Base-by-base conservation (phyloP, 2,329 filamentous ascomycete species). In the Penicillium sp. region DNA sequence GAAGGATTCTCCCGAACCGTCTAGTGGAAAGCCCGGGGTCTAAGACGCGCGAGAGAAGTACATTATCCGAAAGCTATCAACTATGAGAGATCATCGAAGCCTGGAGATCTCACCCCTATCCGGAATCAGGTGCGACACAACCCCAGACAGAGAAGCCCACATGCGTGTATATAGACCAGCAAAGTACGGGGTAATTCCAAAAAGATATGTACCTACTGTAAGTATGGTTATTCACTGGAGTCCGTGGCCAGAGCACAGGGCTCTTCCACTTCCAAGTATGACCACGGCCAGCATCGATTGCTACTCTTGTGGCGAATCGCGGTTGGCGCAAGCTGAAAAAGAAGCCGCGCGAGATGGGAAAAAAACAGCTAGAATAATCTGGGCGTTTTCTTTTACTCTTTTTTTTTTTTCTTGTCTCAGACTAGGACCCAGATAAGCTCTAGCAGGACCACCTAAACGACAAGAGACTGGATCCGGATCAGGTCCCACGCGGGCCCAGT, bases 261-360 rank as follows among this genome's bases (percentile, higher is more conserved):
- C 28, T 33, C 17, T 26, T 34, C 30, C 23, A 34, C 11, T 34
- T 15, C 16, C 31, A 13, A 33, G 11, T 42, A 37, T 42, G 21
- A 37, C 39, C 39, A 42, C 39, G 39, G 39, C 33, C 39, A 42
- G 39, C 21, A 42, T 21, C 28, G 27, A 30, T 27, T 30, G n/a
- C n/a, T n/a, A n/a, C n/a, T n/a, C 39, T 33, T 37, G 48, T 53
- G 49, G 49, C 47, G 26, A 50, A 52, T 50, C 13, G 38, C 43
- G 37, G 41, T 47, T 41, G 42, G 37, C 21, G 46, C 41, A 39
- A 45, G 47, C 44, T 43, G 44, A 40, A 25, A 36, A 44, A 39
- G 31, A 43, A 15, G 33, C 45, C 48, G 33, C 27, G 17, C 16
- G 34, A 41, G 42, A 34, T 35, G 15, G 26, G 25, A 35, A 38